Conservation (phyloP, 345 rosid species). For the Eucalyptus camaldulensis region DNA sequence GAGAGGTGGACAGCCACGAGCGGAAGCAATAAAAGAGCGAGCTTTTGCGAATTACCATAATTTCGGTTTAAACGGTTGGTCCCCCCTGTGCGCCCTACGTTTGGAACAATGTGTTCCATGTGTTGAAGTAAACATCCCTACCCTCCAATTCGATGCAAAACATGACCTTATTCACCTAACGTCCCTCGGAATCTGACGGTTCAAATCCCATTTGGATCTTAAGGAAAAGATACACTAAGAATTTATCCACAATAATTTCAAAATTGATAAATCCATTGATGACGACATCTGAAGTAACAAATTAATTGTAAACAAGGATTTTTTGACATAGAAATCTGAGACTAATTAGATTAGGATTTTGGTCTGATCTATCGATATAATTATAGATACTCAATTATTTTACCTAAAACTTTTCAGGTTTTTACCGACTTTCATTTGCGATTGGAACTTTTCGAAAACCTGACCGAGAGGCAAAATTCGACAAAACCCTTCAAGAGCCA, state of each 20-base stretch:
- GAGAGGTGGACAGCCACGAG: not conserved
- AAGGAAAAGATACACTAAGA: not conserved
- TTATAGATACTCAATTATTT: not conserved
- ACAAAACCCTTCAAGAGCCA: not conserved
- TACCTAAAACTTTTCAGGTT: not conserved
- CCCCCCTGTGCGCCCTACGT: not conserved
- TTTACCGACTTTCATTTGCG: not conserved
- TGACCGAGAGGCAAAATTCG: not conserved
- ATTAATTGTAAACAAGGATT: fast-evolving
- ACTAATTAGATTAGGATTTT: not conserved
- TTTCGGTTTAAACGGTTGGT: not conserved
- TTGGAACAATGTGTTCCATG: not conserved
- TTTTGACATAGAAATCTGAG: fast-evolving
- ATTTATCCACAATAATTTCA: fast-evolving
- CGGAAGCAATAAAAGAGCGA: not conserved
- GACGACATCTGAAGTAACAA: fast-evolving
- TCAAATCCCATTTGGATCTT: too few relatives aligned
- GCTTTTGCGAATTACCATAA: not conserved
- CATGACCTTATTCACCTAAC: not conserved
- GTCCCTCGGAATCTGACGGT: not conserved
- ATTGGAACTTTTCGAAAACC: not conserved
- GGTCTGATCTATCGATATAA: not conserved
- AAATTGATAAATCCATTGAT: fast-evolving
- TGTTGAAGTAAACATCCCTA: not conserved
- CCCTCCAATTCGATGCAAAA: not conserved